Evolutionary conservation across 83 land plant species (phyloP).

Genomic region (Diphasiastrum complanatum): DNA sequence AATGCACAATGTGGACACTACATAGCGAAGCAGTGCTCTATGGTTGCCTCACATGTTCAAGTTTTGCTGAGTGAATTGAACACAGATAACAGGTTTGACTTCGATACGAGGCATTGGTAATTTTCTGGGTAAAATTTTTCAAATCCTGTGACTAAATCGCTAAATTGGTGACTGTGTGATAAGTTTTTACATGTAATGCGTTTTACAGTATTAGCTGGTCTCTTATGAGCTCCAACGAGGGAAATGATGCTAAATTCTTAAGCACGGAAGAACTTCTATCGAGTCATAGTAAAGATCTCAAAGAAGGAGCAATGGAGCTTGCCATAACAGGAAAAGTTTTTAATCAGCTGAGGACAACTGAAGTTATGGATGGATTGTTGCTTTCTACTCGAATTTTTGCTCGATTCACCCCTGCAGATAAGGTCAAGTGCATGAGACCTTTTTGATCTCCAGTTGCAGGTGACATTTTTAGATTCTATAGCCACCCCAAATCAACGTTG

Average conservation of each 20-base stretch:
- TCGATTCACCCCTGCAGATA: conserved; percentile 38
- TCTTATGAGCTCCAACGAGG: conserved; percentile 21
- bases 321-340: conserved; percentile 44
- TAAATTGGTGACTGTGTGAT: neutral
- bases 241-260: conserved; percentile 2
- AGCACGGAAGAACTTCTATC: conserved; percentile 25
- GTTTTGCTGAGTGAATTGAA: conserved; percentile 14
- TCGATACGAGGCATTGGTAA: neutral
- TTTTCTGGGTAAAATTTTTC: conserved; percentile 6
- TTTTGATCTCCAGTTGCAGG: no score
- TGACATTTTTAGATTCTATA: neutral
- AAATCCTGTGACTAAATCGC: neutral
- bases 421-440: conserved; percentile 31
- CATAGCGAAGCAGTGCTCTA: conserved; percentile 29
- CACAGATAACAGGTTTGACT: conserved; percentile 8
- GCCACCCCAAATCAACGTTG: neutral
- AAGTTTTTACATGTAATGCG: no score
- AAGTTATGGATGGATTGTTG: conserved; percentile 27
- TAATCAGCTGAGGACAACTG: conserved; percentile 29
- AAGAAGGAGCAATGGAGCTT: conserved; percentile 30
- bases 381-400: conserved; percentile 37
- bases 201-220: conserved; percentile 32
- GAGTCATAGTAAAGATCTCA: conserved; percentile 29
- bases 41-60: conserved; percentile 14
- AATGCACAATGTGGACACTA: conserved; percentile 33